These are phyloP conservation scores for Capronia americana DNA, from an alignment of 2,329 filamentous ascomycete species.

Conservation along the genomic window DNA sequence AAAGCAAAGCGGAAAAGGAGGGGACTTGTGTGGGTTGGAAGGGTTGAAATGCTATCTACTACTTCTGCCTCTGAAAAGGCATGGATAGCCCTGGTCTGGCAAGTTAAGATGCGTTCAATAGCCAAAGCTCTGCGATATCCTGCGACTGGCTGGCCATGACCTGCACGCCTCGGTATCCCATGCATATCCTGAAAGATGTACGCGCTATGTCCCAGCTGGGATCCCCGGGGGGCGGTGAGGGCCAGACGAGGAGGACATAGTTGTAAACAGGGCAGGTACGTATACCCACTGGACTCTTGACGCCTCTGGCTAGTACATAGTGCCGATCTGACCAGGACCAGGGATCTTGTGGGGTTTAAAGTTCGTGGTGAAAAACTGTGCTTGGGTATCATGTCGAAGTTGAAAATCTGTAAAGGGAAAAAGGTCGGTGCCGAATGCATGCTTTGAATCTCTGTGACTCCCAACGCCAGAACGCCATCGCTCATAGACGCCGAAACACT, in stretches of 20 bases:
- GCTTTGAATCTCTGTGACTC: background rate
- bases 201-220: background rate
- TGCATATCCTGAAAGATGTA: background rate
- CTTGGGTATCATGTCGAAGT: slow-evolving; percentile 22
- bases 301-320: background rate
- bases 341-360: background rate
- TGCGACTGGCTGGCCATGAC: slow-evolving; percentile 1
- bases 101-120: background rate
- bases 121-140: slow-evolving; percentile 4
- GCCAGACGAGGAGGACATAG: background rate
- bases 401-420: slow-evolving; percentile 8
- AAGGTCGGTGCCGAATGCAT: slow-evolving; percentile 7
- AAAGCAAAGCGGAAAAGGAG: background rate
- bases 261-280: background rate
- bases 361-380: background rate
- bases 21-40: background rate
- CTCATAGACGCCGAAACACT: slow-evolving; percentile 15
- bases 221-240: background rate
- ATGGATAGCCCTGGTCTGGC: background rate
- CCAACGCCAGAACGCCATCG: slow-evolving; percentile 26
- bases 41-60: slow-evolving; percentile 6
- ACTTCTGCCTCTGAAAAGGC: background rate
- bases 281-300: background rate
- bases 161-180: slow-evolving; percentile 3
- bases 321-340: background rate